phyloP scores from a whole-genome alignment of 192 early-diverging fungal species.

The Umbelopsis ramanniana region DNA sequence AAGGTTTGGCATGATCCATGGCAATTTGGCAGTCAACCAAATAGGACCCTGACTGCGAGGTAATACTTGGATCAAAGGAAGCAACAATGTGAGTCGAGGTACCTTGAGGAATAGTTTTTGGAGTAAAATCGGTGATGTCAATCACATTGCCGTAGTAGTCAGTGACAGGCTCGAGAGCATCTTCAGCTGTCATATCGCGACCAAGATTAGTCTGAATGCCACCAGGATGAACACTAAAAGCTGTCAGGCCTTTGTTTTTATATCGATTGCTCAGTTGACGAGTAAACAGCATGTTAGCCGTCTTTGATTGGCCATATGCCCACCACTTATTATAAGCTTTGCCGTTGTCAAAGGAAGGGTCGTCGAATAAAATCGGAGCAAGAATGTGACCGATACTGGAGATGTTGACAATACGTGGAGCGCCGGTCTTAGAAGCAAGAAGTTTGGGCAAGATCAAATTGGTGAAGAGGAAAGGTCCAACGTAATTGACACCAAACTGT shows the following conservation, averaged over 20 bases:
- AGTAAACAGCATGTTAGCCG: conserved; percentile 14
- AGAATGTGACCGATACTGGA: conserved; percentile 33
- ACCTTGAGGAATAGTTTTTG: neutral
- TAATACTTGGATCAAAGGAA: neutral
- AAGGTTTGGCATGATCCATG: neutral
- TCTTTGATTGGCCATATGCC: conserved; percentile 23
- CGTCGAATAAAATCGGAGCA: conserved; percentile 10
- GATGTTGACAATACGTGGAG: conserved; percentile 39
- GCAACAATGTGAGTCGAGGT: neutral
- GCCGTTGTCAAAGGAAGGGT: conserved; percentile 14
- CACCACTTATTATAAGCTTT: neutral
- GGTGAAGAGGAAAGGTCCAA: conserved; percentile 56
- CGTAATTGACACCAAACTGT: conserved; percentile 70
- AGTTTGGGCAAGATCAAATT: conserved; percentile 32
- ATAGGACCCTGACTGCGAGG: neutral
- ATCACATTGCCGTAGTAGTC: neutral
- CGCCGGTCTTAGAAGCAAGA: conserved; percentile 30
- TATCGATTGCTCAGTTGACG: neutral
- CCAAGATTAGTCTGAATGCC: neutral
- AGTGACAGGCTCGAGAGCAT: neutral
- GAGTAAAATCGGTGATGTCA: neutral
- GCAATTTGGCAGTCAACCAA: neutral
- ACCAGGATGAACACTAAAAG: neutral
- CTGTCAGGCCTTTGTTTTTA: neutral
- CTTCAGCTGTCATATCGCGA: neutral